phyloP scores from a whole-genome alignment of 2,329 filamentous ascomycete genomes.

The Fusarium sp. region DNA sequence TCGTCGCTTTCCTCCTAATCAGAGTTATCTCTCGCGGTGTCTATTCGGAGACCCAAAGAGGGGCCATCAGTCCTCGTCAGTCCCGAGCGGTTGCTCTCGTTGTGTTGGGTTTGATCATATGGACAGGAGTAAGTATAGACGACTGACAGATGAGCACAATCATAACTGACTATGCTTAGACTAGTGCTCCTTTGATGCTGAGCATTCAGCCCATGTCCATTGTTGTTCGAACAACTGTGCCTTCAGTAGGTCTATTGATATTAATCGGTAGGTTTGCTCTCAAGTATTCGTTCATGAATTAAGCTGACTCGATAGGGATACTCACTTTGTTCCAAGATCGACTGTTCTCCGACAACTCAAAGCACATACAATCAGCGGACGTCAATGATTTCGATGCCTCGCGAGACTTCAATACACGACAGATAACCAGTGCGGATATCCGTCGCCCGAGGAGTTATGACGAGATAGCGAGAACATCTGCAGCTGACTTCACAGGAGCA shows the following conservation, averaged over 20 bases:
- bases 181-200: constrained; percentile 62
- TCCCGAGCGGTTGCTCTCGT: constrained; percentile 55
- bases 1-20: constrained; percentile 55
- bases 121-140: constrained; percentile 61
- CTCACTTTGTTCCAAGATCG: constrained; percentile 50
- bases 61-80: constrained; percentile 40
- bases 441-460: constrained; percentile 60
- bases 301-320: constrained; percentile 36
- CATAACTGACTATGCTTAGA: constrained; percentile 46
- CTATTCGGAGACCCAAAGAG: constrained; percentile 46
- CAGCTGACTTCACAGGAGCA: constrained; percentile 38
- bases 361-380: not conserved
- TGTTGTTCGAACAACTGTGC: constrained; percentile 59
- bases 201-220: constrained; percentile 56
- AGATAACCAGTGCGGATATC: constrained; percentile 53
- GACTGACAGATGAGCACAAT: not conserved
- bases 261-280: constrained; percentile 54
- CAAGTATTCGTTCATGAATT: not conserved
- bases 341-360: constrained; percentile 9
- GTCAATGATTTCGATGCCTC: constrained; percentile 15
- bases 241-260: constrained; percentile 60
- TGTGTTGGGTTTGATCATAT: constrained; percentile 58
- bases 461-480: constrained; percentile 57
- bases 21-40: constrained; percentile 53
- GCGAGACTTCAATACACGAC: constrained; percentile 27